Base-by-base conservation (phyloP, 1,284 basidiomycete genomes). In the Crepidotus sp. region DNA sequence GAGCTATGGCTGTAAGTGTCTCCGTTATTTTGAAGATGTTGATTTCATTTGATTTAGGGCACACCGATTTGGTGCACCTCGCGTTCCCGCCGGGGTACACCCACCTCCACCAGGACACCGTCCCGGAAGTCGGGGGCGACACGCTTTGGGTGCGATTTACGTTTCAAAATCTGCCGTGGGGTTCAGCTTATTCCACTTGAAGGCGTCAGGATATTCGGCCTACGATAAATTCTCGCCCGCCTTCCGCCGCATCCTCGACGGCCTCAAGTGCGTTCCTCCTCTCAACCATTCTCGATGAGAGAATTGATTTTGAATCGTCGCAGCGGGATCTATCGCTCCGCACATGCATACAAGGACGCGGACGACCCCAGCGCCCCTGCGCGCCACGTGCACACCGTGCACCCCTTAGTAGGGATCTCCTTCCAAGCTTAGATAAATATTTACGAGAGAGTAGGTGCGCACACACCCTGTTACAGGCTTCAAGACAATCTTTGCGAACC, bases 401-500 rank as follows among this genome's bases (percentile, higher is more conserved):
- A 52, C 43, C 50, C 50, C 10, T 30, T 52, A 15, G 50, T 42
- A 29, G 19, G 40, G 25, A 14, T 15, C n/a, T 10, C 4, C 13
- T n/a, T n/a, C n/a, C n/a, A n/a, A n/a, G n/a, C n/a, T n/a, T n/a
- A n/a, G n/a, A n/a, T n/a, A n/a, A n/a, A n/a, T n/a, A n/a, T n/a
- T n/a, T n/a, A n/a, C n/a, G n/a, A n/a, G n/a, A n/a, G n/a, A n/a
- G 11, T 34, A 47, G 46, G 46, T 73, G 38, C 63, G 73, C 40
- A 74, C 70, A 3, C 66, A 77, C 56, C 76, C 77, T 3, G 74
- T 83, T 2, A 84, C 81, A 0, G 80, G 81, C 2, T 80, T 71
- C 69, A 80, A 83, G 59, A 63, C 69, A 1, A 59, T 84, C 21
- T 83, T 77, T 53, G 77, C 83, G 42, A 83, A 84, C 66, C 61